Percentiles rank a stretch among this genome's conserved stretches.
These are phyloP conservation scores for Candida tropicalis DNA, from an alignment of 1,139 yeast genomes.

Conservation along the genomic window DNA sequence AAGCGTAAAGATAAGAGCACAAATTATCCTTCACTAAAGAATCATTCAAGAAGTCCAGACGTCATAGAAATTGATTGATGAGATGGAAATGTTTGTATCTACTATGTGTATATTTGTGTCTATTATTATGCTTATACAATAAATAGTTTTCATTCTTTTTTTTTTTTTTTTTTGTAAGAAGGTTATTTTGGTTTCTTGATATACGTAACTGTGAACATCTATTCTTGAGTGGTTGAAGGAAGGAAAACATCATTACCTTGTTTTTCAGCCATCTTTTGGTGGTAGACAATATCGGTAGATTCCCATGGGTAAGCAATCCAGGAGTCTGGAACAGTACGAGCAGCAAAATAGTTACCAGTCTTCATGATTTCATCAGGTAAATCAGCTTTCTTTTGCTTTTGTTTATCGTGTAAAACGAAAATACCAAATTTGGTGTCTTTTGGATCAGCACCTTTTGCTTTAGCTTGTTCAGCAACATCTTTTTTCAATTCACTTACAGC, in stretches of 20 bases:
- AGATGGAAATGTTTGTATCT: background rate
- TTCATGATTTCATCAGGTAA: slow-evolving; percentile 66
- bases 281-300: slow-evolving; percentile 84
- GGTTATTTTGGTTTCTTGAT: no score
- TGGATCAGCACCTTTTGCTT: slow-evolving; percentile 49
- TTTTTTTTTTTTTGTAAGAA: background rate
- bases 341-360: slow-evolving; percentile 81
- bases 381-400: slow-evolving; percentile 83
- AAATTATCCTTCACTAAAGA: slow-evolving; percentile 45
- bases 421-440: slow-evolving; percentile 77
- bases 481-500: slow-evolving; percentile 86
- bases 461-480: slow-evolving; percentile 67
- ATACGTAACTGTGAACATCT: no score
- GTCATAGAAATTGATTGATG: slow-evolving; percentile 74
- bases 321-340: slow-evolving; percentile 84
- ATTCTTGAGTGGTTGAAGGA: slow-evolving; percentile 33
- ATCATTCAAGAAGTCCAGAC: slow-evolving; percentile 68
- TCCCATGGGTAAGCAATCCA: slow-evolving; percentile 99
- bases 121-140: slow-evolving; percentile 2
- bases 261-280: slow-evolving; percentile 75
- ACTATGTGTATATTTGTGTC: background rate
- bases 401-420: slow-evolving; percentile 91
- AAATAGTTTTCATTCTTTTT: background rate
- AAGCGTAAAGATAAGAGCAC: slow-evolving; percentile 67
- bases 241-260: slow-evolving; percentile 64